phyloP scores from a whole-genome alignment of 2,329 filamentous ascomycete genomes.

The Allantophomopsis cytisporea region DNA sequence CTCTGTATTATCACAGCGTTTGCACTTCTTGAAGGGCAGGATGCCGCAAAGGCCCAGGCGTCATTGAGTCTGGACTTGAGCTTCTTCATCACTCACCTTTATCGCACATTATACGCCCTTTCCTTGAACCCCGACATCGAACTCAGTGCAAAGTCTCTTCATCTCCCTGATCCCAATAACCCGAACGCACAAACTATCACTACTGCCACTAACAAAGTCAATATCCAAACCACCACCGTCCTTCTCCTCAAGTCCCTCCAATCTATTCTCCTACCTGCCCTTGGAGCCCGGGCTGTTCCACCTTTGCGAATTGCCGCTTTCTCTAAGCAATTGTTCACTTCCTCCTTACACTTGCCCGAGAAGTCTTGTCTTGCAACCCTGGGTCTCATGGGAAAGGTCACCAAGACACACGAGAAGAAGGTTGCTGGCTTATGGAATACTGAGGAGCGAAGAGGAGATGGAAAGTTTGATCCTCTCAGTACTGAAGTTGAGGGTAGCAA shows the following conservation, averaged over 20 bases:
- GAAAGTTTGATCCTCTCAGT: slow-evolving; percentile 63
- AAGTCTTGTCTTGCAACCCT: slow-evolving; percentile 75
- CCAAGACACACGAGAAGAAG: slow-evolving; percentile 70
- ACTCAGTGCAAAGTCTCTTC: slow-evolving; percentile 58
- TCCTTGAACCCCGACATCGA: slow-evolving; percentile 79
- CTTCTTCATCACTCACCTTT: slow-evolving; percentile 92
- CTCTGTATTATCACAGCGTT: slow-evolving; percentile 95
- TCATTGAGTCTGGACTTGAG: slow-evolving; percentile 80
- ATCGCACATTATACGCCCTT: slow-evolving; percentile 68
- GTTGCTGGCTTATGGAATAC: slow-evolving; percentile 84
- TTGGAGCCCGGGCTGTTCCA: slow-evolving; percentile 61
- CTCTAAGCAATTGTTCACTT: slow-evolving; percentile 76
- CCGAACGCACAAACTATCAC: slow-evolving; percentile 24
- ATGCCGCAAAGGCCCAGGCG: slow-evolving; percentile 71
- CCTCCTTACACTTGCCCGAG: slow-evolving; percentile 76
- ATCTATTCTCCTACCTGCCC: slow-evolving; percentile 63
- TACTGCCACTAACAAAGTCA: slow-evolving; percentile 56
- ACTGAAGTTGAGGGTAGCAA: slow-evolving; percentile 74
- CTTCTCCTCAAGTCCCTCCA: slow-evolving; percentile 80
- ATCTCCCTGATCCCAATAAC: slow-evolving; percentile 51
- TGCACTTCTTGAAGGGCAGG: slow-evolving; percentile 88
- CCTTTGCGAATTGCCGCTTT: slow-evolving; percentile 83
- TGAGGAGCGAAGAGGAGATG: slow-evolving; percentile 85
- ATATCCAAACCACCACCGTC: slow-evolving; percentile 88
- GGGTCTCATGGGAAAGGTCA: slow-evolving; percentile 63